Evolutionary conservation across 2,329 filamentous ascomycete species (phyloP).

Genomic region (Tolypocladium tundrense): DNA sequence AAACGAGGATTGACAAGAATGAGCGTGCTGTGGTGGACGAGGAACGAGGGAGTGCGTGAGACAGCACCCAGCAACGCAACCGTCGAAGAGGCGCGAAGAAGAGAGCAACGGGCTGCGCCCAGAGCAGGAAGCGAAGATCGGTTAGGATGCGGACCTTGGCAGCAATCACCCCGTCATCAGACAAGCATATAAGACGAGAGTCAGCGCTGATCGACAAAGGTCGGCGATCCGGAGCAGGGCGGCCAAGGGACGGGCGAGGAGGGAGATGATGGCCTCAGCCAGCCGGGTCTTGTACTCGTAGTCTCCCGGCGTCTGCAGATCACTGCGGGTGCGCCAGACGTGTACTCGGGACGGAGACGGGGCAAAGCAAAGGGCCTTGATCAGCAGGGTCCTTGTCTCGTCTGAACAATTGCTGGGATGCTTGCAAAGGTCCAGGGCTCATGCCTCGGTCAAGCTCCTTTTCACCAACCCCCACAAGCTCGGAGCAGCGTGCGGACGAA

Average conservation of each 20-base stretch:
- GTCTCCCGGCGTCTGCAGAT: not conserved
- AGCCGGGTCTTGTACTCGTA: not conserved
- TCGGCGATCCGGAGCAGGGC: not conserved
- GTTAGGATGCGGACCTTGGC: not conserved
- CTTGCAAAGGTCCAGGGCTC: not conserved
- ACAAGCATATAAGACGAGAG: not conserved
- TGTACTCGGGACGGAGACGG: not conserved
- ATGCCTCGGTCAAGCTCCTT: not conserved
- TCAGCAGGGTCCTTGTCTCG: not conserved
- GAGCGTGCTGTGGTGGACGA: not conserved
- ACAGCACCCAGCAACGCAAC: not conserved
- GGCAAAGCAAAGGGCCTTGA: not conserved
- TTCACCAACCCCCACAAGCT: not conserved
- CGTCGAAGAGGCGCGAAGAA: not conserved
- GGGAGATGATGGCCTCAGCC: not conserved
- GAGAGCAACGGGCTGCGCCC: not conserved
- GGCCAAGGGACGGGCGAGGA: not conserved
- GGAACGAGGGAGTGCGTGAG: not conserved
- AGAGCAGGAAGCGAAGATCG: not conserved
- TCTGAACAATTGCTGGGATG: not conserved
- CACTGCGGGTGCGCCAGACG: not conserved
- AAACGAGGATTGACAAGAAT: not conserved
- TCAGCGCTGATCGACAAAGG: not conserved
- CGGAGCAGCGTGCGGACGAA: not conserved
- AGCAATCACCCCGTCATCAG: not conserved